These are phyloP conservation scores for Abelmoschus esculentus DNA, from an alignment of 345 rosid genomes.

Conservation along the genomic window DNA sequence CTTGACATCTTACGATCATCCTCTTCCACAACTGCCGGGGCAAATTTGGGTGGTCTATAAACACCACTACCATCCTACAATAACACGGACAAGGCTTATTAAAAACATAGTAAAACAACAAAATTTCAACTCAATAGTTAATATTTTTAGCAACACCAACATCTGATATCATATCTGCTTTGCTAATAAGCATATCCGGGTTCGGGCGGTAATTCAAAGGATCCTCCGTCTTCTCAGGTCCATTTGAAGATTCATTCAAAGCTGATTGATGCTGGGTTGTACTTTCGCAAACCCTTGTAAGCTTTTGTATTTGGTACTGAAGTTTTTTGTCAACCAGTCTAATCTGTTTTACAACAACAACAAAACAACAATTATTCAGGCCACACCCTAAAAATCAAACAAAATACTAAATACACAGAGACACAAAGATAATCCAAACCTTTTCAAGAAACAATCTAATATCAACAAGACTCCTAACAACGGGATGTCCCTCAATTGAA, in stretches of 20 bases:
- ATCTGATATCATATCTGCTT: conserved; percentile 25
- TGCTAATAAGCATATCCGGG: conserved; percentile 64
- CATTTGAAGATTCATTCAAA: too few relatives aligned
- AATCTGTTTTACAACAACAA: conserved; percentile 36
- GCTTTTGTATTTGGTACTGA: conserved; percentile 85
- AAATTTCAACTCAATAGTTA: neutral
- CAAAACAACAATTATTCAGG: neutral
- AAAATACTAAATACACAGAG: neutral
- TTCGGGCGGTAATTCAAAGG: too few relatives aligned
- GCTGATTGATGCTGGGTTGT: too few relatives aligned
- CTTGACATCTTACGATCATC: conserved; percentile 49
- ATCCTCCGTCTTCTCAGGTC: too few relatives aligned
- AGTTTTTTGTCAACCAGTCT: conserved; percentile 83
- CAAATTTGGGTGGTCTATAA: conserved; percentile 69
- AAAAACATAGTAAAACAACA: neutral
- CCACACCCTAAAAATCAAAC: neutral
- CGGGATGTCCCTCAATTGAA: conserved; percentile 22
- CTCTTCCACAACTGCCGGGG: conserved; percentile 69
- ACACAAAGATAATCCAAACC: conserved; percentile 30
- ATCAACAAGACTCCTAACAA: conserved; percentile 77
- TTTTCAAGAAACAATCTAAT: conserved; percentile 77
- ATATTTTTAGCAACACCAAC: conserved; percentile 23
- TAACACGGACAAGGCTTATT: conserved; percentile 14
- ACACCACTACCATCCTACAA: conserved; percentile 43
- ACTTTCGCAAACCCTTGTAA: conserved; percentile 15